Percentiles rank a stretch among this genome's conserved stretches.
These are phyloP conservation scores for Pichia sp. DNA, from an alignment of 1,139 yeast species.

Conservation along the genomic window DNA sequence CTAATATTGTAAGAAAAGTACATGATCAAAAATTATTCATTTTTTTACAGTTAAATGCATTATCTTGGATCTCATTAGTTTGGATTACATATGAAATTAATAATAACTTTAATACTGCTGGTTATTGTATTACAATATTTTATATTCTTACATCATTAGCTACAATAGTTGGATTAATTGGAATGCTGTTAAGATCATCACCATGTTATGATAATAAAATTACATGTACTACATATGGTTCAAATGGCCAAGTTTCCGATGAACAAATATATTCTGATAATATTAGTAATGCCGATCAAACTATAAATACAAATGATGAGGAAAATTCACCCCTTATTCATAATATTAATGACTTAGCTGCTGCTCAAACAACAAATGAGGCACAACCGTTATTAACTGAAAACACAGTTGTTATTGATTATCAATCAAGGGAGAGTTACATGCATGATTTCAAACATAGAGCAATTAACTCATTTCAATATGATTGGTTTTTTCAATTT, in stretches of 20 bases:
- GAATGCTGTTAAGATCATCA: conserved; percentile 27
- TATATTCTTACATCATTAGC: conserved; percentile 48
- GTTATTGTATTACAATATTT: conserved; percentile 45
- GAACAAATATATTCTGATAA: not conserved
- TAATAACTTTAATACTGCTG: conserved; percentile 55
- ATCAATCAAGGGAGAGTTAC: conserved; percentile 23
- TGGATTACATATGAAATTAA: conserved; percentile 40
- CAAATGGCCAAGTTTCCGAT: conserved; percentile 8
- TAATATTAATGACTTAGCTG: conserved; percentile 6
- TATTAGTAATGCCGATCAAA: too few relatives aligned
- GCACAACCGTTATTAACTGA: conserved; percentile 19
- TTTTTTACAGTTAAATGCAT: conserved; percentile 49
- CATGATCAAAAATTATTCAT: conserved; percentile 70
- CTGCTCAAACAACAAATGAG: conserved; percentile 6
- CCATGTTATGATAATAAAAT: conserved; percentile 18
- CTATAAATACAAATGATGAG: not conserved
- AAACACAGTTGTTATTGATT: conserved; percentile 28
- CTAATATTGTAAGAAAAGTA: conserved; percentile 47
- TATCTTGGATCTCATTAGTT: conserved; percentile 53
- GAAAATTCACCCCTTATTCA: conserved; percentile 4
- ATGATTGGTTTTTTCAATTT: conserved; percentile 80
- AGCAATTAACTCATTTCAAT: conserved; percentile 44
- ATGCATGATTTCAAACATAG: conserved; percentile 23
- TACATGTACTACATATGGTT: conserved; percentile 21
- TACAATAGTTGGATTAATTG: conserved; percentile 50